Percentiles rank a stretch among this genome's conserved stretches.
These are phyloP conservation scores for Fusarium tuaranense DNA, from an alignment of 2,329 filamentous ascomycete species.

Conservation along the genomic window DNA sequence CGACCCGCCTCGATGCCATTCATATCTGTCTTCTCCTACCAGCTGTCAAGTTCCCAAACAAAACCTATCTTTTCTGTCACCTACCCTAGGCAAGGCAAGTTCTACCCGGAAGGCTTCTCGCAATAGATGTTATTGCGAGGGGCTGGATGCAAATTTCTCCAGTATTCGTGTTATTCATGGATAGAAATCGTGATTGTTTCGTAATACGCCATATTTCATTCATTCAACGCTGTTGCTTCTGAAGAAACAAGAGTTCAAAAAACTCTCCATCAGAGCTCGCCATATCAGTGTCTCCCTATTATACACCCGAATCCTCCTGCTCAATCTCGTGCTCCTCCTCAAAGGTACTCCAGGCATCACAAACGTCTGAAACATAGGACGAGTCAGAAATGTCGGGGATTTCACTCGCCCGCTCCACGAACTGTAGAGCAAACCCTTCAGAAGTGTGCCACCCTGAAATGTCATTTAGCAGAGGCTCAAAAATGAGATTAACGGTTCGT, in stretches of 20 bases:
- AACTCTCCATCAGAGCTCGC: not conserved
- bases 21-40: not conserved
- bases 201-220: not conserved
- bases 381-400: not conserved
- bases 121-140: not conserved
- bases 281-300: not conserved
- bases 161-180: not conserved
- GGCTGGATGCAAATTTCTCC: not conserved
- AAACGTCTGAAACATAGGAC: slow-evolving; percentile 9
- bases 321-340: slow-evolving; percentile 2
- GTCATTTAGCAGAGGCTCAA: not conserved
- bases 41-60: not conserved
- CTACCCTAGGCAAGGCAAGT: not conserved
- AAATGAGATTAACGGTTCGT: not conserved
- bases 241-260: not conserved
- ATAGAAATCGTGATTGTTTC: not conserved
- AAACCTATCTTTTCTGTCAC: not conserved
- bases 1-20: not conserved
- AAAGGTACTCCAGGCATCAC: slow-evolving; percentile 5
- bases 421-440: slow-evolving; percentile 28
- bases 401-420: slow-evolving; percentile 18
- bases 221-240: not conserved
- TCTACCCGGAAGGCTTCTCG: not conserved
- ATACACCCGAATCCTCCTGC: slow-evolving; percentile 28
- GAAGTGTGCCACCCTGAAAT: slow-evolving; percentile 22